phyloP scores from a whole-genome alignment of 2,329 filamentous ascomycete genomes.

The Colletotrichum theobromicola region DNA sequence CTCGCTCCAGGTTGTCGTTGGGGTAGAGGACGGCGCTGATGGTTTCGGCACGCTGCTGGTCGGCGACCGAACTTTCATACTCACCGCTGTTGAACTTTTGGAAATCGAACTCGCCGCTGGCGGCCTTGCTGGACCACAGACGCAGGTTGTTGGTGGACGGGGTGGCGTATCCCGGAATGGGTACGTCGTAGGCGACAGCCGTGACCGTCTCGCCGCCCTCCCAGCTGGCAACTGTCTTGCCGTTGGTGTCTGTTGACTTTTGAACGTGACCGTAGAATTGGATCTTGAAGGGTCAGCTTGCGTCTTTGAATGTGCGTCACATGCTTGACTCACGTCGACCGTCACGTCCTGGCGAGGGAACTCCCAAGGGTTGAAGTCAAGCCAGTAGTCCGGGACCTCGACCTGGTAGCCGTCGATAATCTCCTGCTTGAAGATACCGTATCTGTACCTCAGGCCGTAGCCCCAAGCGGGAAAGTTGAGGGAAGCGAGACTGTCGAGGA shows the following conservation, averaged over 20 bases:
- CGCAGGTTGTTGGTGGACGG: slow-evolving; percentile 94
- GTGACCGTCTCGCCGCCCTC: slow-evolving; percentile 92
- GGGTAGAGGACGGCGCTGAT: slow-evolving; percentile 98
- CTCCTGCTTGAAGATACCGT: slow-evolving; percentile 99
- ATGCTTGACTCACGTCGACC: slow-evolving; percentile 70
- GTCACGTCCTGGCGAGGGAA: slow-evolving; percentile 95
- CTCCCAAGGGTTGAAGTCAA: slow-evolving; percentile 99
- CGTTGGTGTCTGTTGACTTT: slow-evolving; percentile 76
- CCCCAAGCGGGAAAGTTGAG: slow-evolving; percentile 98
- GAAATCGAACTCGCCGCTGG: slow-evolving; percentile 97
- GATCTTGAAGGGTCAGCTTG: slow-evolving; percentile 49
- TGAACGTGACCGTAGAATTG: slow-evolving; percentile 92
- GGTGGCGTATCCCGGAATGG: slow-evolving; percentile 89
- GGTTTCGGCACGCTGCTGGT: slow-evolving; percentile 97
- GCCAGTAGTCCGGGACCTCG: slow-evolving; percentile 98
- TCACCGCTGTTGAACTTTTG: slow-evolving; percentile 99
- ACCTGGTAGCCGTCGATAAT: slow-evolving; percentile 98
- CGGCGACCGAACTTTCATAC: slow-evolving; percentile 97
- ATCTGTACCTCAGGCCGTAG: slow-evolving; percentile 93
- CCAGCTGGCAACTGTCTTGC: slow-evolving; percentile 79
- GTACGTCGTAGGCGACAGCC: slow-evolving; percentile 92
- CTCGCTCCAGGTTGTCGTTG: slow-evolving; percentile 95
- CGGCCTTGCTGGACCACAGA: slow-evolving; percentile 97
- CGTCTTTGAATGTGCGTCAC: neutral
- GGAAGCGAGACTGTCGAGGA: slow-evolving; percentile 93